These are phyloP conservation scores for Suillus subaureus DNA, from an alignment of 768 basidiomycete genomes.

Conservation along the genomic window DNA sequence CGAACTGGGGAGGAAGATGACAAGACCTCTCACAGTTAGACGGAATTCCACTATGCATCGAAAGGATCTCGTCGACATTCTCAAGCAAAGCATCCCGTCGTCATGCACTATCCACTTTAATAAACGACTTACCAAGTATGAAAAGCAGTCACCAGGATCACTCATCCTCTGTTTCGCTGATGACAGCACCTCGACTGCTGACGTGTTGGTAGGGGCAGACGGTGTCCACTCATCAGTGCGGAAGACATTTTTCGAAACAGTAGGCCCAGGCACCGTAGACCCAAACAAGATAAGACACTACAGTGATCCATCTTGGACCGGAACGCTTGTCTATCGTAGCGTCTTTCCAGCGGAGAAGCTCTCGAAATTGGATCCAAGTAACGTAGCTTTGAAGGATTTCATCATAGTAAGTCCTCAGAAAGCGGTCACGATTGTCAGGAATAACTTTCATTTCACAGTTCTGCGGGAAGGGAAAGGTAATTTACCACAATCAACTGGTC, in stretches of 20 bases:
- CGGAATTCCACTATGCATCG: conserved; percentile 22
- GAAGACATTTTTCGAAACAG: conserved; percentile 19
- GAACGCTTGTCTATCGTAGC: conserved; percentile 39
- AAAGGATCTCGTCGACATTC: conserved; percentile 27
- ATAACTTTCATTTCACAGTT: conserved; percentile 12
- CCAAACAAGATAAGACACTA: conserved; percentile 9
- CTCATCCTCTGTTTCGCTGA: conserved; percentile 32
- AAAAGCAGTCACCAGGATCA: background rate
- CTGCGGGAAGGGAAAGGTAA: background rate
- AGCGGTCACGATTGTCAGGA: background rate
- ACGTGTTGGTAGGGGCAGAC: conserved; percentile 45
- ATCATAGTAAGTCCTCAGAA: conserved; percentile 20
- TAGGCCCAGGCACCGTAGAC: conserved; percentile 22
- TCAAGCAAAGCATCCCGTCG: conserved; percentile 23
- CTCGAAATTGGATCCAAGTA: conserved; percentile 19
- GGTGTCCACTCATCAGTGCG: conserved; percentile 32
- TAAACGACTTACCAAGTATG: conserved; percentile 35
- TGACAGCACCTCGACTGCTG: conserved; percentile 35
- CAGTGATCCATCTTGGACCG: conserved; percentile 39
- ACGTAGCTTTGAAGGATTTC: conserved; percentile 17
- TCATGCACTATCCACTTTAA: conserved; percentile 24
- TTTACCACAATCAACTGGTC: background rate
- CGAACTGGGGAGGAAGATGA: background rate
- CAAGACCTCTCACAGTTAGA: background rate
- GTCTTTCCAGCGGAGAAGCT: conserved; percentile 35